These are phyloP conservation scores for Millerozyma acaciae DNA, from an alignment of 805 yeast genomes.

Conservation along the genomic window DNA sequence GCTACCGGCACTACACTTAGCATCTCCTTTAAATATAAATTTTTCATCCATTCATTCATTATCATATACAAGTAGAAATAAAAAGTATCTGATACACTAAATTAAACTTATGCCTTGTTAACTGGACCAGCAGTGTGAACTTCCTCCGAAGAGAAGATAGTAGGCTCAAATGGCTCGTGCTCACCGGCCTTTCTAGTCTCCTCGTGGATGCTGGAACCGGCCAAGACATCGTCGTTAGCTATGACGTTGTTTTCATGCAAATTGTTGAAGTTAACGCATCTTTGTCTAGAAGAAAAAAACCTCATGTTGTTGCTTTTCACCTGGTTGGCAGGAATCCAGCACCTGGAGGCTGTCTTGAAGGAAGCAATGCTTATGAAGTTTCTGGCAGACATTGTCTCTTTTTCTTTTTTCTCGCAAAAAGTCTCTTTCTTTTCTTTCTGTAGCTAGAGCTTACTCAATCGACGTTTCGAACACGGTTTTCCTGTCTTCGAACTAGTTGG, in stretches of 20 bases:
- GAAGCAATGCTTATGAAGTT: slow-evolving; percentile 31
- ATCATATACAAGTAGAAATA: too few relatives aligned
- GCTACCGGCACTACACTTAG: too few relatives aligned
- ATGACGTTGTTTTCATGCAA: slow-evolving; percentile 27
- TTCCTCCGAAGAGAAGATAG: slow-evolving; percentile 39
- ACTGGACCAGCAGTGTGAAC: slow-evolving; percentile 43
- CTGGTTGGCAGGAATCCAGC: slow-evolving; percentile 33
- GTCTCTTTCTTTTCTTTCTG: too few relatives aligned
- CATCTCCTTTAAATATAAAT: too few relatives aligned
- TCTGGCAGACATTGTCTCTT: slow-evolving; percentile 25
- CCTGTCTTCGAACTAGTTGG: too few relatives aligned
- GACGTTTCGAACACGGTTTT: too few relatives aligned
- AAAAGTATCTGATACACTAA: too few relatives aligned
- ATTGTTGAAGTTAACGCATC: slow-evolving; percentile 33
- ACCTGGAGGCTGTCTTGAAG: slow-evolving; percentile 40
- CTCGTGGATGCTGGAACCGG: slow-evolving; percentile 9
- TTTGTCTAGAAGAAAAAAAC: slow-evolving; percentile 34
- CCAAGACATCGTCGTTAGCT: slow-evolving; percentile 31
- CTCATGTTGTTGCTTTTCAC: slow-evolving; percentile 13
- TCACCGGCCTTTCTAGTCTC: slow-evolving; percentile 9
- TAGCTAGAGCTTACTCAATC: too few relatives aligned
- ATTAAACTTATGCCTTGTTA: slow-evolving; percentile 19
- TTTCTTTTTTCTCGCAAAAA: too few relatives aligned
- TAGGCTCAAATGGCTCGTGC: slow-evolving; percentile 33
- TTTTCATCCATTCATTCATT: too few relatives aligned